Evolutionary conservation across 345 rosid genomes (phyloP).

Genomic region (Aurinia saxatilis): DNA sequence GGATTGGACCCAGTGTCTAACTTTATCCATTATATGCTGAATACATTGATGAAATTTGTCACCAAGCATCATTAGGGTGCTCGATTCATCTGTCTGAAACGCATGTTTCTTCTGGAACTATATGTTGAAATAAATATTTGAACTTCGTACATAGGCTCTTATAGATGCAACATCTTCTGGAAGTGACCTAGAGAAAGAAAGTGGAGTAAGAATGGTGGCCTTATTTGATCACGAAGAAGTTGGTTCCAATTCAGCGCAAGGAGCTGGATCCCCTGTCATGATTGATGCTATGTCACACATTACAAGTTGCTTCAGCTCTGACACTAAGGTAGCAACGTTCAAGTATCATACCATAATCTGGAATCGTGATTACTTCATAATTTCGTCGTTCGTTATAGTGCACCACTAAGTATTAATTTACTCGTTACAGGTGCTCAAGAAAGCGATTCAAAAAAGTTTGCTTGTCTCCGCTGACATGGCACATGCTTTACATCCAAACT

Average conservation of each 20-base stretch:
- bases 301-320: conserved; percentile 63
- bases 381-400: neutral
- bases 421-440: conserved; percentile 57
- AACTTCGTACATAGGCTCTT: conserved; percentile 45
- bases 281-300: conserved; percentile 82
- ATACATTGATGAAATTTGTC: neutral
- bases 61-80: neutral
- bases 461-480: conserved; percentile 98
- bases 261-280: conserved; percentile 98
- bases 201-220: conserved; percentile 89
- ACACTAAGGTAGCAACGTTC: conserved; percentile 49
- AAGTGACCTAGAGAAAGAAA: conserved; percentile 64
- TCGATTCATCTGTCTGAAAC: neutral
- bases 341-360: neutral
- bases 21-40: neutral
- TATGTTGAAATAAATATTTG: neutral
- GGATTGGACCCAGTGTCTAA: neutral
- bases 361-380: neutral
- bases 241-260: conserved; percentile 93
- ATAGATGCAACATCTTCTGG: conserved; percentile 71
- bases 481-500: conserved; percentile 96
- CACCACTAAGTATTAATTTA: neutral
- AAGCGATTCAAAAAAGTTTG: conserved; percentile 83
- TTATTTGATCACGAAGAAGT: conserved; percentile 97
- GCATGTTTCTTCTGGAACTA: neutral